Percentiles rank a stretch among this genome's conserved stretches.
Conservation (phyloP, 2,329 filamentous ascomycete species). For the Colletotrichum higginsianum region DNA sequence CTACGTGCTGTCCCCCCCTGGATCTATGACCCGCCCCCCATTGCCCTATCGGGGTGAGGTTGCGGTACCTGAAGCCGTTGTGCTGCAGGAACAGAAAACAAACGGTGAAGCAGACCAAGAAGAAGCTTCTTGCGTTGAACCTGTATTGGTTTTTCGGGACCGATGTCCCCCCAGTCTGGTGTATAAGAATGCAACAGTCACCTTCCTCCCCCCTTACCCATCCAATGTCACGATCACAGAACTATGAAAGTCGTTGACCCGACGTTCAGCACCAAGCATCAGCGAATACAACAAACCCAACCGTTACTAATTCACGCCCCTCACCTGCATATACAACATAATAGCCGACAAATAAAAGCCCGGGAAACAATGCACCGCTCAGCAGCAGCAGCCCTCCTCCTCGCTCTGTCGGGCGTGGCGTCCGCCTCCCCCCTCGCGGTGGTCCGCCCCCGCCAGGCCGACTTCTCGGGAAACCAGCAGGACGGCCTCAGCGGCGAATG, state of each 20-base stretch:
- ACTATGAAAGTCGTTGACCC: neutral
- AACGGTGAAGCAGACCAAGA: neutral
- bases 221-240: neutral
- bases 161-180: neutral
- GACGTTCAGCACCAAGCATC: neutral
- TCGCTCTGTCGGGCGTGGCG: slow-evolving; percentile 37
- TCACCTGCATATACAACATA: neutral
- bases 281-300: too few species aligned
- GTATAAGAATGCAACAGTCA: slow-evolving; percentile 30
- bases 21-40: slow-evolving; percentile 20
- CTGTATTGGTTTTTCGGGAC: neutral
- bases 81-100: slow-evolving; percentile 18
- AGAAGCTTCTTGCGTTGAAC: slow-evolving; percentile 19
- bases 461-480: slow-evolving; percentile 39
- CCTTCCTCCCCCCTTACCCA: neutral
- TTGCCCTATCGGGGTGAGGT: slow-evolving; percentile 37
- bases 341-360: too few species aligned
- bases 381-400: slow-evolving; percentile 26
- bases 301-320: neutral
- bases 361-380: slow-evolving; percentile 17
- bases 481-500: slow-evolving; percentile 48
- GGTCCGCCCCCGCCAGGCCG: slow-evolving; percentile 31
- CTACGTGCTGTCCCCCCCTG: slow-evolving; percentile 26
- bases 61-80: slow-evolving; percentile 38
- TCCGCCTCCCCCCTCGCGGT: slow-evolving; percentile 16